Evolutionary conservation across 805 yeast genomes (phyloP), one percentile per base, ranked within the genome.

Genomic region (Hermanozyma aechmeae): DNA sequence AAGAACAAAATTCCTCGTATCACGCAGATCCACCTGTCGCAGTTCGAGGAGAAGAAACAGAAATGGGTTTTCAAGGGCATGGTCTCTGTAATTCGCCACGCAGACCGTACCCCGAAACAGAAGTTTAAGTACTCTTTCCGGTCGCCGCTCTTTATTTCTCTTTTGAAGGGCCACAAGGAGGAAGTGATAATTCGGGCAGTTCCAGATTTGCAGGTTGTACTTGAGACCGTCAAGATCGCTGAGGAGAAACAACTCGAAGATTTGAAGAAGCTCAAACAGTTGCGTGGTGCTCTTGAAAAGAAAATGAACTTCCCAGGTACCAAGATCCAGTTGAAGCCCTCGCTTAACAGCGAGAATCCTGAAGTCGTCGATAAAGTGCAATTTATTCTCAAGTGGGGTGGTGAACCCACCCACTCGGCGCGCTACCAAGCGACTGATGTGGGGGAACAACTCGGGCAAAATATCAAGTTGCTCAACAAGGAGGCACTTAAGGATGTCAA

Each of bases 331-430:
- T 60, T 92, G 45, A 92, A 92, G 52, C 99, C 99, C 0, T 77
- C 89, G 3, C 49, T 87, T 32, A 69, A 71, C 43, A 58, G 64
- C 10, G 76, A 72, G 23, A 68, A 64, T 34, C 58, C 63, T 3
- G 77, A 71, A 21, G 76, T 78, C 19, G 92, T 92, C 13, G 96
- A 89, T 40, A 92, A 92, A 51, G 96, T 89, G 15, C 98, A 92
- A 55, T 77, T 92, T 38, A 93, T 92, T 37, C 65, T 92, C 45
- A 92, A 92, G 53, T 92, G 98, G 98, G 98, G 98, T 45, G 99
- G 99, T 39, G 99, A 92, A 55, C 96, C 98, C 5, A 92, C 99
- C 2, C 99, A 92, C 53, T 86, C 96, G 8, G 96, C 97, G 2
- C 73, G 79, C 38, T 82, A 85, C 51, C 99, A 92, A 58, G 94